Base-by-base conservation (phyloP, 2,329 filamentous ascomycete genomes). In the Fonsecaea erecta region DNA sequence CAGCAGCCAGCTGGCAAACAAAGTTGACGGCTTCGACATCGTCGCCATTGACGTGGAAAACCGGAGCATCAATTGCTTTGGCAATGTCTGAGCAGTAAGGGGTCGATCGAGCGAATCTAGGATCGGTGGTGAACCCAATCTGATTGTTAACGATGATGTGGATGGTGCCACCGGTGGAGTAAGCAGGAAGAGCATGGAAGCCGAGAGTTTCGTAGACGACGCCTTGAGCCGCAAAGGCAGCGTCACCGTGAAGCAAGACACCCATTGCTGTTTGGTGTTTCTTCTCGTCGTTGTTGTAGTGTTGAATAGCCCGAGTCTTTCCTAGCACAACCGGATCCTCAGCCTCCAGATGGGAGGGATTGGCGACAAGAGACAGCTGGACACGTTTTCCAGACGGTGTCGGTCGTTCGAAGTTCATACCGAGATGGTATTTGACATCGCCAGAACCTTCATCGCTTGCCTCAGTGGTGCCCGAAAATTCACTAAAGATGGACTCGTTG, bases 71-170 rank as follows among this genome's bases (percentile, higher is more conserved):
- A 72, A 99, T 97, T 58, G 95, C 92, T 85, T 99, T 99, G 80
- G 95, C 95, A 75, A 99, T 97, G 78, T 99, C 95, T 51, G 95
- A 98, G 83, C 95, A 99, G 87, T 99, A 99, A 52, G 95, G 91
- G 56, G 95, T 99, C 21, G 95, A 99, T 73, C 95, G 93, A 73
- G 95, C 90, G 80, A 97, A 99, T 76, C 95, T 92, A 72, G 95
- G 95, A 77, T 99, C 95, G 24, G 95, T 99, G 60, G 95, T 99
- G 85, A 99, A 99, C 79, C 95, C 95, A 78, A 99, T 99, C 85
- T 99, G 95, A 86, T 99, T 99, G 88, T 99, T 99, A 73, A 98
- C 94, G 65, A 99, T 89, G 71, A 99, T 85, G 81, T 99, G 95
- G 74, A 99, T 91, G 64, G 95, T 99, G 76, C 95, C 95, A 74